phyloP scores from a whole-genome alignment of 768 basidiomycete species.

The Suillus placidus region DNA sequence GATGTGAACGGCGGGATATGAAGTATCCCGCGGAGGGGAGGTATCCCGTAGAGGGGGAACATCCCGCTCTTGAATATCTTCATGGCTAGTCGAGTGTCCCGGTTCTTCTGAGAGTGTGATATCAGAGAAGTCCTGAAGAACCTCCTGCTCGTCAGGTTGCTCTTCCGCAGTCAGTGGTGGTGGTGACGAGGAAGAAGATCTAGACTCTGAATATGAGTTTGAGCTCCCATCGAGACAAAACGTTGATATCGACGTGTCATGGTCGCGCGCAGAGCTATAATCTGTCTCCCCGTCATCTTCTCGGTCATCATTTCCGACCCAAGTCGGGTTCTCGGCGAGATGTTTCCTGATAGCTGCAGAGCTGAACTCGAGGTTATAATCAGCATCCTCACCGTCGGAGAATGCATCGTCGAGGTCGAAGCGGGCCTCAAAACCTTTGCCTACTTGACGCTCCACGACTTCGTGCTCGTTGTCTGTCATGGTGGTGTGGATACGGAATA shows the following conservation, averaged over 20 bases:
- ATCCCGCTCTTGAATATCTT: conserved; percentile 10
- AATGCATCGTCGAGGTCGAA: conserved; percentile 71
- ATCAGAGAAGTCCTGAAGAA: conserved; percentile 24
- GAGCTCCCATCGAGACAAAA: conserved; percentile 51
- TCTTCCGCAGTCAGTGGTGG: conserved; percentile 11
- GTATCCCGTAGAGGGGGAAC: conserved; percentile 7
- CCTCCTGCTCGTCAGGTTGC: conserved; percentile 11
- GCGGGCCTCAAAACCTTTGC: conserved; percentile 25
- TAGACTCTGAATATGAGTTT: conserved; percentile 19
- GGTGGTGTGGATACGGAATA: background rate
- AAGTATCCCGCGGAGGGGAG: conserved; percentile 18
- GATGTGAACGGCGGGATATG: conserved; percentile 48
- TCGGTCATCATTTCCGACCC: conserved; percentile 36
- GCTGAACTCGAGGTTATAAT: conserved; percentile 55
- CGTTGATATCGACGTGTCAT: conserved; percentile 58
- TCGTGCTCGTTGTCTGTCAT: conserved; percentile 19
- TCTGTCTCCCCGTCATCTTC: conserved; percentile 29
- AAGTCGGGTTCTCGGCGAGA: conserved; percentile 51
- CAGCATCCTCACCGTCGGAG: conserved; percentile 56
- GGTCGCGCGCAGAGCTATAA: conserved; percentile 36
- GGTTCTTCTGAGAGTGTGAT: conserved; percentile 28
- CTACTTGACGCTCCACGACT: conserved; percentile 26
- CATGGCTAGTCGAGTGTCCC: background rate
- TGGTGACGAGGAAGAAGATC: conserved; percentile 27
- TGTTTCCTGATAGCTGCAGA: conserved; percentile 65